Evolutionary conservation across 176 grass and related monocot species (phyloP), one percentile per base, ranked within the genome.

Genomic region (Carex scoparia): DNA sequence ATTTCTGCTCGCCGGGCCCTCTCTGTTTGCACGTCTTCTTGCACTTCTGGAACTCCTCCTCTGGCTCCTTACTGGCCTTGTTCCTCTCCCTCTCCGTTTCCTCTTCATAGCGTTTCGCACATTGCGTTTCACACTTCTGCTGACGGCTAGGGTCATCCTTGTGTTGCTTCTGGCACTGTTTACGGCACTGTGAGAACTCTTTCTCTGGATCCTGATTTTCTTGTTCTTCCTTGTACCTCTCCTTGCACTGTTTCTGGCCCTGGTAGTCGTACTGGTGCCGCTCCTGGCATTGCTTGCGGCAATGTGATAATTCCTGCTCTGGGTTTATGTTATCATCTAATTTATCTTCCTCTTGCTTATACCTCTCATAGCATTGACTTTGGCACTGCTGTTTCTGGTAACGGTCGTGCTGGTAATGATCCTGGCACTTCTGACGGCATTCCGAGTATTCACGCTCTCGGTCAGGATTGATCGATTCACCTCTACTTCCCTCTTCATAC

Each of bases 31-130:
- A 84, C 35, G 28, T 48, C 60, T n/a, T 32, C 56, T 61, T 62
- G 23, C 81, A 84, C 30, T 80, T 55, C 31, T 55, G 33, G 4
- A 80, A 51, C 40, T 84, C 81, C 23, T 65, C 12, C 40, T 84
- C 58, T 35, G 81, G 62, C 38, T 84, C 81, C 14, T 33, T 5
- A 55, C 42, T 19, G 14, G 15, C 62, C 12, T 12, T 5, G 2
- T 84, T 61, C 31, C 37, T 66, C 44, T 48, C 81, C 37, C n/a
- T 84, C 40, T 69, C 81, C 49, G 0, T 49, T 27, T 57, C 49
- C 54, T 57, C 73, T 56, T 32, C 40, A 28, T 83, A 68, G 13
- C n/a, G 10, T 46, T 84, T 38, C 81, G 15, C 33, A 12, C 65
- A 84, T 5, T 54, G 57, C 32, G 12, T 69, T 67, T 68, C 61